Percentiles rank a stretch among this genome's conserved stretches.
These are phyloP conservation scores for Ambrosia artemisiifolia DNA, from an alignment of 129 eudicot species.

Conservation along the genomic window DNA sequence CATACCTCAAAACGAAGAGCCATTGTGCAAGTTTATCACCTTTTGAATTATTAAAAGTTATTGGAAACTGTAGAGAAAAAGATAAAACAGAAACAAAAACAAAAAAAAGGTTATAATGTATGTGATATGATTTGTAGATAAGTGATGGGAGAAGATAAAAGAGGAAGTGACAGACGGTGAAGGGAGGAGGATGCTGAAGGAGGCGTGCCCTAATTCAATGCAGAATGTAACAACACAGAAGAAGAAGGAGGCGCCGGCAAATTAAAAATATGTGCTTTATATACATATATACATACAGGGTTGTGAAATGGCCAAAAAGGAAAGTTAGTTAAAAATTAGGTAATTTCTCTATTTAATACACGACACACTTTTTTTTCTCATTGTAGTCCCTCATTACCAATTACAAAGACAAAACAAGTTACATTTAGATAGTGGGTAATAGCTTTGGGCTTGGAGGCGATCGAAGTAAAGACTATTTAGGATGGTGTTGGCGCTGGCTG, in stretches of 20 bases:
- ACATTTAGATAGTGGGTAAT: no score
- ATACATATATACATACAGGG: not conserved
- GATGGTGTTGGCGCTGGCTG: no score
- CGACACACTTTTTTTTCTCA: no score
- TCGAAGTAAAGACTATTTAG: no score
- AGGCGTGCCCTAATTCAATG: slow-evolving; percentile 32
- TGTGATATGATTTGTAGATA: not conserved
- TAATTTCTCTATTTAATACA: no score
- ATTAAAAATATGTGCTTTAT: slow-evolving; percentile 24
- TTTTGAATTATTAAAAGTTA: slow-evolving; percentile 4
- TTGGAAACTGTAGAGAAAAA: slow-evolving; percentile 10
- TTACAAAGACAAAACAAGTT: no score
- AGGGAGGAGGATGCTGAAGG: not conserved
- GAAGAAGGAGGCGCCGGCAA: slow-evolving; percentile 44
- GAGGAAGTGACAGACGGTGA: slow-evolving; percentile 12
- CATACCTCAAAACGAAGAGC: slow-evolving; percentile 79
- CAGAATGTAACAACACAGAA: slow-evolving; percentile 3
- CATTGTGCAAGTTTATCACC: slow-evolving; percentile 28
- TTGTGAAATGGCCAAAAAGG: not conserved
- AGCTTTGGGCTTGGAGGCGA: no score
- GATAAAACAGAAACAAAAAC: not conserved
- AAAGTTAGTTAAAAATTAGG: not conserved
- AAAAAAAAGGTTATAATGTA: not conserved
- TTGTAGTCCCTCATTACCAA: no score
- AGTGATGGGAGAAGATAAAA: not conserved